These are phyloP conservation scores for Effrenium voratum DNA, from an alignment of 73 alveolate species.

Conservation along the genomic window DNA sequence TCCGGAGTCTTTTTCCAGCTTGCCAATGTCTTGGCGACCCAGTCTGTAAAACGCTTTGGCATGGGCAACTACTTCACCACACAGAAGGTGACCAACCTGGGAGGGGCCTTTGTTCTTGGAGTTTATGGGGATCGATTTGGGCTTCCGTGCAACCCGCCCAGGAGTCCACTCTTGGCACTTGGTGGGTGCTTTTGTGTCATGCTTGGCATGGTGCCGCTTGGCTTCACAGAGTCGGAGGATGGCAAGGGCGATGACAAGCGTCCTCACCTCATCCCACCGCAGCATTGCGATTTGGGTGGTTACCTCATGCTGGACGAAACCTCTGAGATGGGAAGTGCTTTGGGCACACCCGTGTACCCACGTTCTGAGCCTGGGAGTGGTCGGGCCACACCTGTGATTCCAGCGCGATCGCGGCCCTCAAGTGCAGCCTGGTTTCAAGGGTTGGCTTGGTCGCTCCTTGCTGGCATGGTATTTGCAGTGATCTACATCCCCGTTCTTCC, in stretches of 20 bases:
- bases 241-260: constrained; percentile 20
- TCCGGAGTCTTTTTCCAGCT: constrained; percentile 72
- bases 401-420: not conserved
- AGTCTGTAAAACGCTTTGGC: constrained; percentile 58
- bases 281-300: constrained; percentile 71
- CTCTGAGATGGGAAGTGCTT: too few species aligned
- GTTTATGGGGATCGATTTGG: constrained; percentile 35
- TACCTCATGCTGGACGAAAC: constrained; percentile 63
- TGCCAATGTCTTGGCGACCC: constrained; percentile 71
- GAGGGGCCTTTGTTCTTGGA: constrained; percentile 64
- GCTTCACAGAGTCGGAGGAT: constrained; percentile 45
- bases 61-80: constrained; percentile 77
- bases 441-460: constrained; percentile 68
- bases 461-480: constrained; percentile 55
- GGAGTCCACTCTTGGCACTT: not conserved
- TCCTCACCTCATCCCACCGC: constrained; percentile 71
- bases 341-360: not conserved
- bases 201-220: constrained; percentile 72
- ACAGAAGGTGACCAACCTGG: constrained; percentile 71
- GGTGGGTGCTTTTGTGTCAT: constrained; percentile 15
- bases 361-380: not conserved
- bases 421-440: constrained; percentile 45
- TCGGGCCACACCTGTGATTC: not conserved
- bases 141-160: constrained; percentile 19
- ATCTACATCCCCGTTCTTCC: constrained; percentile 74